Conservation (phyloP, 78 protist species). For the Dictyostelium discoideum region DNA sequence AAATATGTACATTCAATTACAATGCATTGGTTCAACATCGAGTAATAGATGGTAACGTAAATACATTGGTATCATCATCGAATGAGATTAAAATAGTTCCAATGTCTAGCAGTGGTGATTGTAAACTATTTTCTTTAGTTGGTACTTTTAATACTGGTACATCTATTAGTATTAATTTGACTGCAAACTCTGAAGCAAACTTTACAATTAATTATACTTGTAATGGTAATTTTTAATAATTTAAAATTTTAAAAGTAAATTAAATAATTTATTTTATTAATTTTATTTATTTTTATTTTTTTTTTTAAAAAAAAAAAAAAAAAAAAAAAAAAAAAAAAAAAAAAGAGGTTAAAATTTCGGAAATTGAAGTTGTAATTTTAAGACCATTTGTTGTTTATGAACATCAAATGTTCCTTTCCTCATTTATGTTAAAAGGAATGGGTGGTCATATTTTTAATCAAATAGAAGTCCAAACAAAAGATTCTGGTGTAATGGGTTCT, state of each 20-base stretch:
- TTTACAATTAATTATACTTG: background rate
- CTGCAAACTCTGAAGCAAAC: background rate
- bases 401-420: background rate
- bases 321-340: no score
- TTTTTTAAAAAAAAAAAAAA: no score
- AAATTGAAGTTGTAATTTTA: background rate
- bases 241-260: no score
- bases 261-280: no score
- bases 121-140: background rate
- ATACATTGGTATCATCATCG: background rate
- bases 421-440: background rate
- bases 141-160: background rate
- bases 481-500: no score
- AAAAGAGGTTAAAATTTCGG: background rate
- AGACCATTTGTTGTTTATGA: background rate
- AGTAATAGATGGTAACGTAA: background rate
- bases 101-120: background rate
- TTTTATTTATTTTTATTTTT: no score
- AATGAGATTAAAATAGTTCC: background rate
- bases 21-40: background rate
- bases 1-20: background rate
- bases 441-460: background rate
- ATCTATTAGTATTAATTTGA: background rate
- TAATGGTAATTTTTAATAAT: background rate
- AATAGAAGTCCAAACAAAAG: no score